These are phyloP conservation scores for Spergularia marina DNA, from an alignment of 148 eudicot species.

Conservation along the genomic window DNA sequence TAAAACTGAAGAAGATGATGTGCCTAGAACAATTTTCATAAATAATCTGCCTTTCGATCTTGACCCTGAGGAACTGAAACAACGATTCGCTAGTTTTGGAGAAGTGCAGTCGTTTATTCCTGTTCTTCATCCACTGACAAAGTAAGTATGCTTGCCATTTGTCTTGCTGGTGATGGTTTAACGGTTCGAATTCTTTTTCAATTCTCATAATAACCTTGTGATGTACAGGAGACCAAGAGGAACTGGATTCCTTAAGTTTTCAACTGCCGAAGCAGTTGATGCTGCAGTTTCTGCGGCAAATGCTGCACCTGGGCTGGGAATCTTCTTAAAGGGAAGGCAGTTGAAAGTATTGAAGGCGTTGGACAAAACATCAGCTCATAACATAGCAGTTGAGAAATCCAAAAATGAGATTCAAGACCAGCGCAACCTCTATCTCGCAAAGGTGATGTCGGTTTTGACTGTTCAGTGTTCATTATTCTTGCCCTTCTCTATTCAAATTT, in stretches of 20 bases:
- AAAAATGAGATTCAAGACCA: constrained; percentile 73
- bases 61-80: constrained; percentile 78
- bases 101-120: constrained; percentile 71
- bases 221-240: constrained; percentile 84
- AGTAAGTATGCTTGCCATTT: constrained; percentile 42
- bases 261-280: constrained; percentile 53
- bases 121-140: constrained; percentile 82
- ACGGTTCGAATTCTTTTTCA: background rate
- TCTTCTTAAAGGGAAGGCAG: constrained; percentile 76
- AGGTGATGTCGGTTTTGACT: constrained; percentile 34
- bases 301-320: constrained; percentile 67
- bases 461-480: background rate
- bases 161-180: background rate
- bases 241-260: constrained; percentile 87
- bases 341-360: constrained; percentile 79
- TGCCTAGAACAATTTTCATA: constrained; percentile 71
- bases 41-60: constrained; percentile 86
- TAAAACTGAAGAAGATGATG: constrained; percentile 50
- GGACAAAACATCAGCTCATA: constrained; percentile 85
- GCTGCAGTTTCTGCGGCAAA: constrained; percentile 75
- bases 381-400: constrained; percentile 62
- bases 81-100: constrained; percentile 83
- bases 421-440: constrained; percentile 89
- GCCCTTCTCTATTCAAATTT: background rate
- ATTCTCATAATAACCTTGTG: constrained; percentile 14